These are phyloP conservation scores for Candida loeiensis DNA, from an alignment of 805 yeast species.

Conservation along the genomic window DNA sequence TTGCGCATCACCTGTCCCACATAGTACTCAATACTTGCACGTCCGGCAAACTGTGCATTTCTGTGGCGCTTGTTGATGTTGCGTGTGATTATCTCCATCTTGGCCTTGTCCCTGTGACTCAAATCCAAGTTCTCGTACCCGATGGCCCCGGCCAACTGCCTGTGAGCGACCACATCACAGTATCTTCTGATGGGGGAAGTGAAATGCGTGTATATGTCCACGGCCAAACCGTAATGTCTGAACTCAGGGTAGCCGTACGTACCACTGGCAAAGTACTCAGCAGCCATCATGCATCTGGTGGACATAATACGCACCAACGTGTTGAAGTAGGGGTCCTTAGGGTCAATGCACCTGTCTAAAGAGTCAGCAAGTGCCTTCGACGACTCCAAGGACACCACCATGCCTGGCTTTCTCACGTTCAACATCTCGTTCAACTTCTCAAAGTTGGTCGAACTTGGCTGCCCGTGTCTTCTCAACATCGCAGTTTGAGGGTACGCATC, in stretches of 20 bases:
- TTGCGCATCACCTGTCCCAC: constrained; percentile 97
- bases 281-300: constrained; percentile 98
- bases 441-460: constrained; percentile 95
- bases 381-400: constrained; percentile 74
- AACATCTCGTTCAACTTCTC: constrained; percentile 87
- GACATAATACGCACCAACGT: constrained; percentile 94
- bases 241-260: constrained; percentile 86
- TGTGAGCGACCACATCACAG: constrained; percentile 96
- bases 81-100: constrained; percentile 83
- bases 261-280: constrained; percentile 94
- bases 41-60: constrained; percentile 98
- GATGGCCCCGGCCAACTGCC: constrained; percentile 98
- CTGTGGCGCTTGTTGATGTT: constrained; percentile 93
- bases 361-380: constrained; percentile 93
- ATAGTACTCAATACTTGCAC: constrained; percentile 95
- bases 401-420: constrained; percentile 64
- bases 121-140: constrained; percentile 83
- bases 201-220: constrained; percentile 96
- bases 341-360: constrained; percentile 81
- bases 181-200: constrained; percentile 97
- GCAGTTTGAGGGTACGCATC: constrained; percentile 97
- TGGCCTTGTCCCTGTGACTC: constrained; percentile 80
- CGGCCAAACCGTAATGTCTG: constrained; percentile 95
- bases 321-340: constrained; percentile 84
- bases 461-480: constrained; percentile 94